phyloP scores from a whole-genome alignment of 192 early-diverging fungal species.

The Mortierella hygrophila region DNA sequence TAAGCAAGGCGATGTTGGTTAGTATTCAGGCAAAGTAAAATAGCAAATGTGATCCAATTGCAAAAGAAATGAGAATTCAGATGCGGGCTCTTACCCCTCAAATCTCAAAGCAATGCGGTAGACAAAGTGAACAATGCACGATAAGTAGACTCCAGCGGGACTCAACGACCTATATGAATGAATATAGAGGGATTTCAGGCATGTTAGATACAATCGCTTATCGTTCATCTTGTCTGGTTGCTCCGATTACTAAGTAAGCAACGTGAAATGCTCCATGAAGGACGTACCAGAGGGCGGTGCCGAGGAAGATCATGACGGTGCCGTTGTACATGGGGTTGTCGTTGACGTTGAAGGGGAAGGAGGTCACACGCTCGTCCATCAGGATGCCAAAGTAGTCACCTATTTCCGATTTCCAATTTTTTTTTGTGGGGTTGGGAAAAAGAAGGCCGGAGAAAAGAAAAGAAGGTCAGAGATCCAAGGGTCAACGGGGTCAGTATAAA shows the following conservation, averaged over 20 bases:
- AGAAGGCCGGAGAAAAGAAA: not conserved
- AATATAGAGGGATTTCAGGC: not conserved
- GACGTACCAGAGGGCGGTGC: constrained; percentile 83
- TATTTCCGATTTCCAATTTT: constrained; percentile 29
- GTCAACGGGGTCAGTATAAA: not conserved
- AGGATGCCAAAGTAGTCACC: constrained; percentile 97
- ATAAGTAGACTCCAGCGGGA: constrained; percentile 80
- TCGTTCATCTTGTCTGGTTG: not conserved
- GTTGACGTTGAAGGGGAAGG: constrained; percentile 92
- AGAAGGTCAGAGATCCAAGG: not conserved
- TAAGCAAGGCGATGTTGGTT: not conserved
- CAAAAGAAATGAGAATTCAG: not conserved
- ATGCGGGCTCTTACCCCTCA: constrained; percentile 72
- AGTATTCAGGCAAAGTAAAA: not conserved
- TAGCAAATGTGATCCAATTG: not conserved
- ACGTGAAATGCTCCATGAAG: not conserved
- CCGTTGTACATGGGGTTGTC: constrained; percentile 98
- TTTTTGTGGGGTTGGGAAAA: constrained; percentile 7
- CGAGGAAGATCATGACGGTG: constrained; percentile 88
- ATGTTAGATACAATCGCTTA: not conserved
- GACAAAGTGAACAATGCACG: constrained; percentile 77
- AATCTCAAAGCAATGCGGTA: constrained; percentile 82
- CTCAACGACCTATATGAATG: constrained; percentile 63
- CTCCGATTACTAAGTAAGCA: not conserved
- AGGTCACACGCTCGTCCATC: constrained; percentile 86